Conservation (phyloP, 306 rosid species). For the Pueraria montana region DNA sequence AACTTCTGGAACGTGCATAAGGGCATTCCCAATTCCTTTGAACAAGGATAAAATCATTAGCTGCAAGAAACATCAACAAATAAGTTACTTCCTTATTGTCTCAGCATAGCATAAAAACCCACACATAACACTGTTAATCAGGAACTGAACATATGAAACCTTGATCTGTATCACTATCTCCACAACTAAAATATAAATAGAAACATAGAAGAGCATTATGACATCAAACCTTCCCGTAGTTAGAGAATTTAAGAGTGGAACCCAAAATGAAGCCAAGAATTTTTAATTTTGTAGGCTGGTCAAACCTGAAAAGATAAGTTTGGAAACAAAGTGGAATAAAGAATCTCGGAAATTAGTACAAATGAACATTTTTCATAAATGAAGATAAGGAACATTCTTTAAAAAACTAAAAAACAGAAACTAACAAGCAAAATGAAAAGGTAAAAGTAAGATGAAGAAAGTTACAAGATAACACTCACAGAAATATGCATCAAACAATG, state of each 20-base stretch:
- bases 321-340: not conserved
- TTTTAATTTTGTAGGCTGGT: constrained; percentile 70
- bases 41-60: constrained; percentile 81
- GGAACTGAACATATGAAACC: constrained; percentile 7
- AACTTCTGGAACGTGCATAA: constrained; percentile 64
- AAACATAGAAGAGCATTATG: constrained; percentile 33
- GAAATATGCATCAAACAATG: not conserved
- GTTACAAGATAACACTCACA: constrained; percentile 8
- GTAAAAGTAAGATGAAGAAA: not conserved
- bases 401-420: not conserved
- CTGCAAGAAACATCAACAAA: constrained; percentile 63
- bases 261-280: constrained; percentile 79
- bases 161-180: constrained; percentile 9
- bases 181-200: constrained; percentile 17
- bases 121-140: constrained; percentile 10
- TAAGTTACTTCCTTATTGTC: constrained; percentile 7
- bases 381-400: not conserved
- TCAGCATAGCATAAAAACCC: constrained; percentile 6
- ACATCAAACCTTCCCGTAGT: constrained; percentile 82
- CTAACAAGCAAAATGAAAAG: not conserved
- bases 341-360: constrained; percentile 5
- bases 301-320: constrained; percentile 69
- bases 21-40: constrained; percentile 75
- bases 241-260: constrained; percentile 70
- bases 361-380: not conserved